Base-by-base conservation (phyloP, 1,139 yeast species). In the Candida tropicalis region DNA sequence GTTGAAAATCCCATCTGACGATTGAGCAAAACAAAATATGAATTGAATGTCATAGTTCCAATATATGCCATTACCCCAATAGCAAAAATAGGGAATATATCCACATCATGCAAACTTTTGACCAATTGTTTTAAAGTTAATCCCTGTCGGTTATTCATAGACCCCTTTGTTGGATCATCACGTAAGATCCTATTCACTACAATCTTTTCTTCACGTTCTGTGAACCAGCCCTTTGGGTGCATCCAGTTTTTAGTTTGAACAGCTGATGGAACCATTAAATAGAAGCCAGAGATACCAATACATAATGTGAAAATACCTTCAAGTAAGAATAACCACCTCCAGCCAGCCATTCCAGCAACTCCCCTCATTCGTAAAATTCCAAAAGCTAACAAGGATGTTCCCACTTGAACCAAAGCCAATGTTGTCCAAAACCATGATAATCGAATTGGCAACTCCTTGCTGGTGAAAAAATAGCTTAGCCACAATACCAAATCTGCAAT, bases 91-190 rank as follows among this genome's bases (percentile, higher is more conserved):
- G 87, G 87, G 79, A 82, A 74, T 42, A 81, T 54, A 56, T 82
- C 82, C 51, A 70, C 77, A 58, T 84, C 88, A 10, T 53, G 39
- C 8, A 81, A 46, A 4, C 82, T 24, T 24, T n/a, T 24, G 27
- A 24, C 11, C 11, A 24, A 24, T 24, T 27, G 17, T 42, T 53
- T 65, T 23, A 63, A 59, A 5, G 70, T 59, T 8, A 27, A 13
- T 6, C 31, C 37, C 22, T 34, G 37, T 24, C 37, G 13, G n/a
- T 34, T 34, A 16, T 81, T 71, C 86, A 82, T 81, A 49, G 80
- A 84, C 13, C 87, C 87, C 60, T 83, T 83, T 0, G 77, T 63
- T 5, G 89, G 88, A 53, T 83, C 89, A 58, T 83, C 87, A 53
- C 87, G 64, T 42, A 83, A 63, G 1, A 83, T 69, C 45, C 81